These are phyloP conservation scores for Pulveroboletus sp. DNA, from an alignment of 768 basidiomycete genomes.

Conservation along the genomic window DNA sequence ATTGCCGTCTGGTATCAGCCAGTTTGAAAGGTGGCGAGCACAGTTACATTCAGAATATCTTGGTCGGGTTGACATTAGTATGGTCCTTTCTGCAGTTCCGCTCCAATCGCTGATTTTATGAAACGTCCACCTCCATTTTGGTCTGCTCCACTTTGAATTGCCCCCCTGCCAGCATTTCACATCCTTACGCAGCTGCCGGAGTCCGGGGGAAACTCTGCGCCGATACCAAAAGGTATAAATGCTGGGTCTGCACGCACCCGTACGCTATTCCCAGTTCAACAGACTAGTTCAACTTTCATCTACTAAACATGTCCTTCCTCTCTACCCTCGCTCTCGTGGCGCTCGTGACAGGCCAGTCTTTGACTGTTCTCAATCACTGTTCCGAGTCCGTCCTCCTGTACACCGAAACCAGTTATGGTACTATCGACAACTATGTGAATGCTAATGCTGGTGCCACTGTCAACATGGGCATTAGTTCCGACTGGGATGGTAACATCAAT, in stretches of 20 bases:
- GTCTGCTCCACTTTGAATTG: not conserved
- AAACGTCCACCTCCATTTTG: no score
- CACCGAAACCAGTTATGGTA: constrained; percentile 29
- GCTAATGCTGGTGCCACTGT: constrained; percentile 21
- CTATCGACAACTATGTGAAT: constrained; percentile 25
- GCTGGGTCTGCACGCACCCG: not conserved
- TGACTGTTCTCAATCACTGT: constrained; percentile 29
- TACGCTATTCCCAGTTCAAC: constrained; percentile 1
- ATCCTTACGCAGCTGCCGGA: not conserved
- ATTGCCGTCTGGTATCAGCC: not conserved
- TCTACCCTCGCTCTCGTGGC: constrained; percentile 19
- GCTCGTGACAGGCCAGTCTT: constrained; percentile 27
- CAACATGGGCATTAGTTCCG: constrained; percentile 29
- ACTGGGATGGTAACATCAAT: constrained; percentile 32
- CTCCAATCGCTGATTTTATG: no score
- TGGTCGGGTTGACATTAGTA: no score
- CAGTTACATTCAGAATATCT: no score
- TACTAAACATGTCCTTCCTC: constrained; percentile 20
- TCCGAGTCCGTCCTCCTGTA: constrained; percentile 26
- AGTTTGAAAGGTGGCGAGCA: not conserved
- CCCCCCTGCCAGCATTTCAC: not conserved
- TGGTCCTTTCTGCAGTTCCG: no score
- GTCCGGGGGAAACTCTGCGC: not conserved
- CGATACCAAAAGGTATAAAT: constrained; percentile 14
- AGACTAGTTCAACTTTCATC: not conserved